phyloP scores from a whole-genome alignment of 805 yeast species.

The Nematodospora valgi region DNA sequence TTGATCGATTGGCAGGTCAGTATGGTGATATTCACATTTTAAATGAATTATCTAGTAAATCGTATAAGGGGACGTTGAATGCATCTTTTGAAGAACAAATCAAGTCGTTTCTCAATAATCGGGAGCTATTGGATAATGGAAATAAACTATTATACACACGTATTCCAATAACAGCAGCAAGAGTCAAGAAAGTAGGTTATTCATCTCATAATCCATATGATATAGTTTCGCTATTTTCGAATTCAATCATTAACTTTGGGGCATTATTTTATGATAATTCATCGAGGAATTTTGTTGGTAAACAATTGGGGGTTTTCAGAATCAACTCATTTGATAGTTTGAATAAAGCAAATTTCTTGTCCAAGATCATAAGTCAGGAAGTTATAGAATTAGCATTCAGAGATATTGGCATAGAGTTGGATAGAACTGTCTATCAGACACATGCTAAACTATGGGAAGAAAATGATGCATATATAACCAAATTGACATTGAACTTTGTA shows the following conservation, averaged over 20 bases:
- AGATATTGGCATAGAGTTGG: conserved; percentile 35
- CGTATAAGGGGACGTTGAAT: conserved; percentile 46
- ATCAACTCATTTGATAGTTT: conserved; percentile 49
- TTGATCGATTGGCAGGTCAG: conserved; percentile 44
- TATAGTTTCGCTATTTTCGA: conserved; percentile 24
- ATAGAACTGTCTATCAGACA: conserved; percentile 33
- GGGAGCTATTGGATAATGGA: conserved; percentile 20
- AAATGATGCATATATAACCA: conserved; percentile 40
- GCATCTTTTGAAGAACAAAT: conserved; percentile 33
- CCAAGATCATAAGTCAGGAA: conserved; percentile 45
- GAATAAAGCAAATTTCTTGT: conserved; percentile 47
- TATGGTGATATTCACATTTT: conserved; percentile 49
- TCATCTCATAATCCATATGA: conserved; percentile 28
- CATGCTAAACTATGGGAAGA: conserved; percentile 47
- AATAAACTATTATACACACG: conserved; percentile 27
- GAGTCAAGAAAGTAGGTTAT: conserved; percentile 34
- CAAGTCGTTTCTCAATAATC: conserved; percentile 30
- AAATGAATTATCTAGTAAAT: conserved; percentile 43
- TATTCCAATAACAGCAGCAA: conserved; percentile 29
- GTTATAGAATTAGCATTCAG: conserved; percentile 45
- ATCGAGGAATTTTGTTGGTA: conserved; percentile 35
- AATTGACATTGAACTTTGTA: conserved; percentile 36
- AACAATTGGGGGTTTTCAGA: conserved; percentile 50
- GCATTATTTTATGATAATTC: conserved; percentile 41
- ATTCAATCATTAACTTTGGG: conserved; percentile 41